Conservation (phyloP, 345 rosid genomes). For the Acer saccharum region DNA sequence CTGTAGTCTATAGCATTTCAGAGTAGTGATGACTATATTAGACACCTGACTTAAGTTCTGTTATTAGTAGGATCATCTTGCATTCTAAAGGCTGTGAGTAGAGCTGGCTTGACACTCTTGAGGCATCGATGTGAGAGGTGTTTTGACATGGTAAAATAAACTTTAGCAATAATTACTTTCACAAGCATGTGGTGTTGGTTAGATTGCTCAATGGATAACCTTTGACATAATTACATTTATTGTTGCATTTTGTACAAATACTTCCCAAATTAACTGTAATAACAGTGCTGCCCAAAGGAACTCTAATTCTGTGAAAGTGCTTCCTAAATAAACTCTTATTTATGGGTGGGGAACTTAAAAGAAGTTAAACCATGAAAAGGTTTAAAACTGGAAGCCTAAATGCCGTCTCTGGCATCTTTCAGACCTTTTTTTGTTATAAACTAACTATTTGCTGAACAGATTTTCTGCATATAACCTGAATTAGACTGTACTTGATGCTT, state of each 20-base stretch:
- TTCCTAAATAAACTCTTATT: not conserved
- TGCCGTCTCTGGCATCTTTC: not conserved
- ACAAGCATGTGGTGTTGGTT: not conserved
- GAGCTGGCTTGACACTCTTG: not conserved
- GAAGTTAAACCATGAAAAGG: not conserved
- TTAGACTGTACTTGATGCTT: not conserved
- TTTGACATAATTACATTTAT: conserved; percentile 9
- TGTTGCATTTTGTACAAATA: not conserved
- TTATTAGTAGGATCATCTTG: not conserved
- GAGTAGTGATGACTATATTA: not conserved
- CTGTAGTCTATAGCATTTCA: not conserved
- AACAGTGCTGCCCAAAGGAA: not conserved
- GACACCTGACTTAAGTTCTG: not conserved
- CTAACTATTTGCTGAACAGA: not conserved
- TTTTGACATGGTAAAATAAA: not conserved
- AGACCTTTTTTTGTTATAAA: not conserved
- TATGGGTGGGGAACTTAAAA: not conserved
- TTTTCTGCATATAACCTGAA: not conserved
- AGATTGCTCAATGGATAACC: not conserved
- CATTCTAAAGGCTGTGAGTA: not conserved
- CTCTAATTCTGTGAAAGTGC: not conserved
- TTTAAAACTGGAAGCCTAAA: not conserved
- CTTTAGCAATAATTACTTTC: not conserved
- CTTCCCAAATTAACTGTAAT: not conserved
- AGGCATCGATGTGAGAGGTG: conserved; percentile 5